A percentile compares a stretch with the other conserved stretches of the same genome.
Evolutionary conservation across 2,329 filamentous ascomycete genomes (phyloP).

Genomic region (Hypoxylon sp.): DNA sequence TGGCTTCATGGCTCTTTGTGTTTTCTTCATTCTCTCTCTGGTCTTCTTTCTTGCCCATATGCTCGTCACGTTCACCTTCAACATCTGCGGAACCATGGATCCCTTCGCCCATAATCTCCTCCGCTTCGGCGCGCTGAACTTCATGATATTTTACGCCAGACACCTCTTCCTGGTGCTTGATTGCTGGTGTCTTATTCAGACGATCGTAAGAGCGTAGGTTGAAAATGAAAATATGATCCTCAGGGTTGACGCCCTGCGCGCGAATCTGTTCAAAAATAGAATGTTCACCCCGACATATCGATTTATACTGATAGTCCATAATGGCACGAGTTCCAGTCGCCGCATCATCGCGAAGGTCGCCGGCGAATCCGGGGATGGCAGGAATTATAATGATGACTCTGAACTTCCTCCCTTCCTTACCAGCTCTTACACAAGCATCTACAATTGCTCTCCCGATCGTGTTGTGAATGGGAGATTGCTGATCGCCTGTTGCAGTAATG

Average conservation of each 20-base stretch:
- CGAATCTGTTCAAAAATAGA: constrained; percentile 88
- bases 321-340: constrained; percentile 91
- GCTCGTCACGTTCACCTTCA: constrained; percentile 63
- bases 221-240: constrained; percentile 90
- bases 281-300: constrained; percentile 90
- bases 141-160: constrained; percentile 89
- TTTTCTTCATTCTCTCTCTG: constrained; percentile 55
- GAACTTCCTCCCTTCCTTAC: constrained; percentile 88
- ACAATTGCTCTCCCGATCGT: constrained; percentile 91
- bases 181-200: constrained; percentile 82
- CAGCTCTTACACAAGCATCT: constrained; percentile 86
- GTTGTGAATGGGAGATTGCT: constrained; percentile 89
- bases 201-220: constrained; percentile 95
- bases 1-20: constrained; percentile 62
- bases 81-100: constrained; percentile 72
- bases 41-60: constrained; percentile 63
- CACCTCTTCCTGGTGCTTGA: constrained; percentile 82
- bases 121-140: constrained; percentile 88
- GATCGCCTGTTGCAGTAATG: constrained; percentile 92
- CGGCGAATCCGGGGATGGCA: constrained; percentile 92
- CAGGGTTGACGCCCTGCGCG: constrained; percentile 82
- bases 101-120: constrained; percentile 85
- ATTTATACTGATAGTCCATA: constrained; percentile 99
- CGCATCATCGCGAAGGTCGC: constrained; percentile 86
- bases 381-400: constrained; percentile 91